A percentile compares a stretch with the other conserved stretches of the same genome.
Evolutionary conservation across 2,329 filamentous ascomycete species (phyloP).

Genomic region (Penicillium sp.): DNA sequence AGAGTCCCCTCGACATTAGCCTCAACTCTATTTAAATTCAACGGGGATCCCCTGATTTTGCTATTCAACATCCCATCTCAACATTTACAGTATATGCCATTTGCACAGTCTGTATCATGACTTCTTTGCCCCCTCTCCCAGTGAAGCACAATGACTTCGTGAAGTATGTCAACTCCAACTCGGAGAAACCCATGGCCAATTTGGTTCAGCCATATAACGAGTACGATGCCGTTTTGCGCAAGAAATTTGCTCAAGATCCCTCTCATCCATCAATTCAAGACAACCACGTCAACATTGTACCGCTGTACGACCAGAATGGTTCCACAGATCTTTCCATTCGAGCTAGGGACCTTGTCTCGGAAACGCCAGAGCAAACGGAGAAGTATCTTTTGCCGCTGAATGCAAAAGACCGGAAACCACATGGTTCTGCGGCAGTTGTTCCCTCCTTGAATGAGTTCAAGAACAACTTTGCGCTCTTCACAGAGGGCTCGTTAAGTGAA

Average conservation of each 20-base stretch:
- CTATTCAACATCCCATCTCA: background rate
- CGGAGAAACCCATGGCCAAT: slow-evolving; percentile 24
- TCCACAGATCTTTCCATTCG: slow-evolving; percentile 26
- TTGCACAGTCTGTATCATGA: slow-evolving; percentile 2
- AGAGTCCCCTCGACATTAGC: background rate
- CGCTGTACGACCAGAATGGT: slow-evolving; percentile 29
- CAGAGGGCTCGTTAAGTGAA: slow-evolving; percentile 71
- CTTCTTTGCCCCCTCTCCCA: slow-evolving; percentile 26
- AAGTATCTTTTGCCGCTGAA: slow-evolving; percentile 35
- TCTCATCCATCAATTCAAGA: slow-evolving; percentile 27
- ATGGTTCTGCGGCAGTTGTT: slow-evolving; percentile 67
- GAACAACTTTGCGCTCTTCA: slow-evolving; percentile 77
- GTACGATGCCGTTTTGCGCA: slow-evolving; percentile 35
- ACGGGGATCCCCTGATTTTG: background rate
- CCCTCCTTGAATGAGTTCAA: slow-evolving; percentile 66
- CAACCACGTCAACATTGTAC: slow-evolving; percentile 33
- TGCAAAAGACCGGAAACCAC: slow-evolving; percentile 55
- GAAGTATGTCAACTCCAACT: slow-evolving; percentile 22
- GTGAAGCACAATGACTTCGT: slow-evolving; percentile 28
- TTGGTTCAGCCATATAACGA: slow-evolving; percentile 36
- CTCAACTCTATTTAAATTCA: background rate
- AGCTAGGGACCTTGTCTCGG: slow-evolving; percentile 31
- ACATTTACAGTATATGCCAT: background rate
- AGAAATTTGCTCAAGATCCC: slow-evolving; percentile 40
- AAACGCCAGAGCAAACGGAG: slow-evolving; percentile 27